Base-by-base conservation (phyloP, 306 rosid genomes). In the Boehmeria nivea region DNA sequence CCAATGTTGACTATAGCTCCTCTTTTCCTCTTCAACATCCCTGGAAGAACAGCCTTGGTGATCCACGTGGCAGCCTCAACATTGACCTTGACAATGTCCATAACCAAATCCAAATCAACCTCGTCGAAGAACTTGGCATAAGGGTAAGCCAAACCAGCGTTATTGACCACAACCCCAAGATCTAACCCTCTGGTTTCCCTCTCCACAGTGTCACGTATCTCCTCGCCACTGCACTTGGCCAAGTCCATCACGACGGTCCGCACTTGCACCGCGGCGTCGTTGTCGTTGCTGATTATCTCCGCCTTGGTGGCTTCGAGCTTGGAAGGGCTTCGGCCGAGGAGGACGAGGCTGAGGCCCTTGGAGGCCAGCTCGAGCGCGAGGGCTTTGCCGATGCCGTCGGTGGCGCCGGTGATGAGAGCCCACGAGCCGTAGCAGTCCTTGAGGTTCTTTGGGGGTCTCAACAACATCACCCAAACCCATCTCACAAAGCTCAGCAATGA, bases 331-430 rank as follows among this genome's bases (percentile, higher is more conserved):
- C 86, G 63, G 12, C 53, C 70, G 3, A 63, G 14, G 57, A 72
- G 36, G 36, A 64, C 48, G 1, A 77, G 72, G 60, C 72, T 77
- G 17, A 77, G 75, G 16, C 88, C 94, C 61, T 73, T 72, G 0
- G 76, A 69, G 9, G 94, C 94, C 9, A 89, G 27, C 33, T 86
- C 75, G 19, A 69, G 47, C 9, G 94, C 84, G 39, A 89, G 25
- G 60, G 77, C 73, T 64, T 80, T 89, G 6, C 95, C 95, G 3
- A 90, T 86, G 5, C 95, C 97, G 19, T 78, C 90, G 0, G 90
- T 78, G 36, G 95, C 65, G 11, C 94, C 97, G 0, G 95, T 86
- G 52, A 90, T 23, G 1, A 86, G 26, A 1, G 80, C 88, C 95
- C 97, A 86, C 0, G 94, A 73, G 8, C 94, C 94, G 36, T 86